Base-by-base conservation (phyloP, 2,329 filamentous ascomycete species). In the Colletotrichum salicis region DNA sequence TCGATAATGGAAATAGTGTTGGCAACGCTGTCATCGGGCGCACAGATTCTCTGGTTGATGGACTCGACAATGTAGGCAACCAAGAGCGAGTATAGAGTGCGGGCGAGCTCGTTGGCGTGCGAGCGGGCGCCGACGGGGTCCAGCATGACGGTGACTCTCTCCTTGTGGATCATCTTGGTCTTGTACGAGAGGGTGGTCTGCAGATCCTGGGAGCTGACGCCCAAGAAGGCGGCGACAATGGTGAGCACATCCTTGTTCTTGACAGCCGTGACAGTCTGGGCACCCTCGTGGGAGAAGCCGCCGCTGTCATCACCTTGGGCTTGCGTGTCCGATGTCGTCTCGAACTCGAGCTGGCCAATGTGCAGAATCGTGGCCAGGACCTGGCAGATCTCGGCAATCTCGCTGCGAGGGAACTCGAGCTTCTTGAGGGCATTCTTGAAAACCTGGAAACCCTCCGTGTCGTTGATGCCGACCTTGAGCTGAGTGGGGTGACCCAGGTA, bases 111-210 rank as follows among this genome's bases (percentile, higher is more conserved):
- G 78, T 98, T 95, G 19, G 96, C 96, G 76, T 98, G 98, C 51
- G 91, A 92, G 62, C 95, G 92, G 57, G 96, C 96, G 51, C 96
- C 96, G 69, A 91, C 91, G 7, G 96, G 94, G 79, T 99, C 96
- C 41, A 99, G 89, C 95, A 99, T 97, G 75, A 99, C 94, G 0
- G 96, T 99, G n/a, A 99, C 96, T 66, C 96, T 92, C 85, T 99
- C 96, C 74, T 95, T 93, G 79, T 97, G 94, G 68, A 99, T 92
- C 76, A 96, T 98, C 86, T 97, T 98, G 24, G 95, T 98, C 84
- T 97, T 97, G 86, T 98, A 97, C 3, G 95, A 94, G 70, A 99
- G 86, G 35, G 94, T 97, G 51, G 89, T 91, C 83, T 99, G 95
- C 6, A 99, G 87, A 72, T 97, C 94, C 60, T 90, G 87, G 11